Evolutionary conservation across 306 rosid species (phyloP), one percentile per base, ranked within the genome.

Genomic region (Dalbergia oliveri): DNA sequence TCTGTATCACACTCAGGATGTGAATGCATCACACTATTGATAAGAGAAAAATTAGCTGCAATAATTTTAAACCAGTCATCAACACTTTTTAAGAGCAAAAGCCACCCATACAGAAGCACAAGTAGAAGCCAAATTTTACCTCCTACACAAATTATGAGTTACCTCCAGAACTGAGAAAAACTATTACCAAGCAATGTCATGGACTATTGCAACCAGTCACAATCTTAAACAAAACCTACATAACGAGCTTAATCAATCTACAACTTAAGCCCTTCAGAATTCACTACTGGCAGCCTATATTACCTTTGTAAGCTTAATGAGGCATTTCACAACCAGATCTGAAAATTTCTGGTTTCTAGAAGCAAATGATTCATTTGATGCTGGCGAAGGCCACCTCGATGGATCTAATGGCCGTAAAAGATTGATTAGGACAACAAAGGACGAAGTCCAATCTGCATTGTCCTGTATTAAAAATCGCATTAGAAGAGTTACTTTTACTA

Each of bases 291-390:
- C 34, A 23, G 64, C 49, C 54, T 65, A 41, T 9, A 54, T 68
- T 84, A 96, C 98, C 99, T 96, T 96, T 18, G 99, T 96, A 77
- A 96, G 97, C 84, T 96, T 96, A 69, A 96, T 96, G n/a, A 96
- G 91, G 91, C 99, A 96, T 85, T 96, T 96, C 65, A 96, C 99
- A 81, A 96, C 99, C 85, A 96, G 84, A 82, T 96, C 99, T 73
- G 97, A 90, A 60, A 96, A 96, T 83, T 96, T 96, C 83, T 96
- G 99, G 85, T 96, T 96, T 85, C 99, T 93, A 57, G 88, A 66
- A 73, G 92, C 91, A 76, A 93, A 87, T 23, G 98, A 87, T 87
- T 96, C 99, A 85, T 93, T 90, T 56, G 91, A 82, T 67, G 93
- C 88, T 34, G 93, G 93, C 34, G 97, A 92, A 79, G 97, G 98